A percentile compares a stretch with the other conserved stretches of the same genome.
phyloP scores from a whole-genome alignment of 148 eudicot species.

The Rhododendron simsii region DNA sequence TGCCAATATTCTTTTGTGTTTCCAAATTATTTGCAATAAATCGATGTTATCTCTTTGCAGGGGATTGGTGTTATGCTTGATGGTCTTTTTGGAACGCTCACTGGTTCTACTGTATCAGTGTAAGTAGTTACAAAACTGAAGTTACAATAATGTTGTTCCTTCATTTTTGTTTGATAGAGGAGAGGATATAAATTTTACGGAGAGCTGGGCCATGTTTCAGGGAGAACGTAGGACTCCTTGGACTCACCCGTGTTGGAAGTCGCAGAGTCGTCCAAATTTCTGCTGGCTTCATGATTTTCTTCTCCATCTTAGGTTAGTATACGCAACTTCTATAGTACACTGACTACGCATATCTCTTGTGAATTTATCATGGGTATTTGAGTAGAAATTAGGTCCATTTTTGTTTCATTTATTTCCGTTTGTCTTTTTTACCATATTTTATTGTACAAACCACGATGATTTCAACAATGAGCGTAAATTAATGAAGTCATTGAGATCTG shows the following conservation, averaged over 20 bases:
- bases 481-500: background rate
- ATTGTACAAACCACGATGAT: background rate
- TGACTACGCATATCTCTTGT: background rate
- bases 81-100: slow-evolving; percentile 87
- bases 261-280: slow-evolving; percentile 98
- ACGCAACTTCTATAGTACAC: background rate
- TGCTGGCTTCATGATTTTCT: slow-evolving; percentile 98
- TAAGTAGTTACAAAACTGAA: slow-evolving; percentile 28
- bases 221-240: slow-evolving; percentile 95
- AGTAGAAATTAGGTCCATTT: background rate
- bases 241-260: slow-evolving; percentile 96
- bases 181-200: background rate
- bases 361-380: background rate
- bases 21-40: background rate
- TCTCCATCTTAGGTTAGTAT: slow-evolving; percentile 74
- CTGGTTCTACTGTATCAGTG: slow-evolving; percentile 96
- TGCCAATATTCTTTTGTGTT: background rate
- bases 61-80: slow-evolving; percentile 89
- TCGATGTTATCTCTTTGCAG: slow-evolving; percentile 30
- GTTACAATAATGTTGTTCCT: background rate
- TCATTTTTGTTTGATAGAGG: background rate
- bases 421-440: background rate
- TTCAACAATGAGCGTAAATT: background rate
- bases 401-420: background rate
- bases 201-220: slow-evolving; percentile 32